Percentiles rank a stretch among this genome's conserved stretches.
phyloP scores from a whole-genome alignment of 1,284 basidiomycete species.

The Blastosporella zonata region DNA sequence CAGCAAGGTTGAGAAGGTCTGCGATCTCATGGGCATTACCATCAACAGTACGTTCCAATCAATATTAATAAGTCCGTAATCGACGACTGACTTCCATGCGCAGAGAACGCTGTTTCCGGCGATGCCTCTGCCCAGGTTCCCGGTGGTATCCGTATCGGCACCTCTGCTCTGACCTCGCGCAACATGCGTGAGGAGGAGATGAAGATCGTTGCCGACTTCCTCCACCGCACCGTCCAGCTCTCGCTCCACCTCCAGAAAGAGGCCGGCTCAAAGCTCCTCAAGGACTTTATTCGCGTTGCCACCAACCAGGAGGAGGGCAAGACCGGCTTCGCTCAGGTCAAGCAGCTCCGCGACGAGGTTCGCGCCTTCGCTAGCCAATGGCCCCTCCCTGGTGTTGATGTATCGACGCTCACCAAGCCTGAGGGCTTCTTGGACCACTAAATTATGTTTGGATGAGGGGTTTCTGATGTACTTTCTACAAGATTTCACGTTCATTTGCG shows the following conservation, averaged over 20 bases:
- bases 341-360: conserved; percentile 74
- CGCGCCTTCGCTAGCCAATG: conserved; percentile 78
- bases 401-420: conserved; percentile 56
- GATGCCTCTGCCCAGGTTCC: conserved; percentile 95
- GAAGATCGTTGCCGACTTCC: conserved; percentile 85
- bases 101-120: conserved; percentile 96
- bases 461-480: too few species aligned
- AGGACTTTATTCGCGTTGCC: conserved; percentile 91
- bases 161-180: conserved; percentile 92
- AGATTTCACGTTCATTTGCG: conserved; percentile 36
- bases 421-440: conserved; percentile 62
- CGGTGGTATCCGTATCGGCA: conserved; percentile 96
- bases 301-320: conserved; percentile 69
- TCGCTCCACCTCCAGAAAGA: conserved; percentile 88
- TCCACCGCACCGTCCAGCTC: conserved; percentile 91
- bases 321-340: conserved; percentile 70
- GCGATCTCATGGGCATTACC: conserved; percentile 94
- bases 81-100: background rate
- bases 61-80: conserved; percentile 1
- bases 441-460: background rate
- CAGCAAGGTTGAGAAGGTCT: conserved; percentile 98
- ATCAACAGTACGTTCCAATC: conserved; percentile 77
- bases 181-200: conserved; percentile 90
- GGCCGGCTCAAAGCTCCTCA: conserved; percentile 91
- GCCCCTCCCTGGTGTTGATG: conserved; percentile 93